Base-by-base conservation (phyloP, 2,329 filamentous ascomycete genomes). In the Bretziella fagacearum region DNA sequence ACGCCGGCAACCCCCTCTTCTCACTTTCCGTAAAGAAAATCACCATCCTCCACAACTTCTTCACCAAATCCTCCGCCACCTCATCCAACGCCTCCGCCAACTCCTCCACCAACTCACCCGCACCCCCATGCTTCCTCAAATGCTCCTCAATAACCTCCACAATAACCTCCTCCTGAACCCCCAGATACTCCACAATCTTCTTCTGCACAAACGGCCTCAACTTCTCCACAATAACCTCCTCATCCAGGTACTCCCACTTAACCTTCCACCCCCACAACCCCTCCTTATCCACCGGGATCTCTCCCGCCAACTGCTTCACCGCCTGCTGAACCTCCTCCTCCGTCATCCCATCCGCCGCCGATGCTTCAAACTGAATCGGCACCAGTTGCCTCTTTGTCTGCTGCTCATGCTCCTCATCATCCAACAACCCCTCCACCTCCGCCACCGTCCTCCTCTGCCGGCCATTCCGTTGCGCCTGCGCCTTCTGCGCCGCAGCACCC, bases 11-110 rank as follows among this genome's bases (percentile, higher is more conserved):
- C 2, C 87, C 87, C 53, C 86, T 71, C 67, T 91, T 93, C 71
- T 94, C 89, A 57, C 81, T 84, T 63, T 96, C 89, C 4, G 84
- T 91, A 57, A 89, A 95, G 75, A 95, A 96, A 57, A 96, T 93
- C 49, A 95, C 79, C 85, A 96, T 93, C 44, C 89, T 77, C 91
- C 91, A 98, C 29, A 98, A 73, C 66, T 95, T 96, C 74, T 85
- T 93, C 43, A 96, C 87, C 54, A 98, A 66, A 22, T 84, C 80
- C 62, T 95, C 87, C 8, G 87, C 86, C 59, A 96, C 91, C 58
- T 98, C 91, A 58, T 95, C 91, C 52, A 98, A 69, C 36, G 85
- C 84, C 77, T 81, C 82, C 60, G 84, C 83, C 48, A 98, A 65
- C 58, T 93, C 81, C 54, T 85, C 84, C 17, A 89, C 84, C 55